Evolutionary conservation across 2,329 filamentous ascomycete genomes (phyloP).

Genomic region (Fusarium nelsonii): DNA sequence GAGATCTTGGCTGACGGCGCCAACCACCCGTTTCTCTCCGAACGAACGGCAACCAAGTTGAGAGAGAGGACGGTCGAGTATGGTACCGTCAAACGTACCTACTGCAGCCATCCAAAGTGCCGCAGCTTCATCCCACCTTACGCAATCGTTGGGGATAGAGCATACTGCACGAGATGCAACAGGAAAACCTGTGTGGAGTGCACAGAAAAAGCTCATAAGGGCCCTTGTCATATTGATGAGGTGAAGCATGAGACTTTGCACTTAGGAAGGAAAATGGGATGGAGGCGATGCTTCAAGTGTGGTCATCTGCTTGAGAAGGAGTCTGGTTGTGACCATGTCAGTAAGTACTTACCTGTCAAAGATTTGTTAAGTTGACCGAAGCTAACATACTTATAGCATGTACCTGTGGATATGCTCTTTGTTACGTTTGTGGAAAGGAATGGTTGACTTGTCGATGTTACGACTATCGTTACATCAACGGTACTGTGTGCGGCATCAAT

Average conservation of each 20-base stretch:
- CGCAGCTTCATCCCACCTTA: neutral
- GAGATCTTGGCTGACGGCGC: no score
- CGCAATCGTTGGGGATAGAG: no score
- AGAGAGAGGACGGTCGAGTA: neutral
- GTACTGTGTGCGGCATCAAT: no score
- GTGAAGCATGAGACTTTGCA: neutral
- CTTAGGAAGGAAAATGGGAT: neutral
- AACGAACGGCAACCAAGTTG: neutral
- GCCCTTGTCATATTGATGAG: neutral
- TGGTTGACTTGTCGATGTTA: slow-evolving; percentile 56
- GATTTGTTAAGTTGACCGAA: no score
- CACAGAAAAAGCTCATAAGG: neutral
- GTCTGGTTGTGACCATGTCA: neutral
- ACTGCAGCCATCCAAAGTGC: neutral
- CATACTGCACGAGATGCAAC: neutral
- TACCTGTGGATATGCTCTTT: slow-evolving; percentile 60
- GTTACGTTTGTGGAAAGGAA: slow-evolving; percentile 58
- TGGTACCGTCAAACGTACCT: neutral
- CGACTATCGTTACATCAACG: no score
- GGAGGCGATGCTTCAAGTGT: neutral
- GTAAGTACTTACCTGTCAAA: neutral
- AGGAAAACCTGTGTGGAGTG: neutral
- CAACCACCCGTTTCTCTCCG: neutral
- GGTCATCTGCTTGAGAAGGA: no score
- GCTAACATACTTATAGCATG: slow-evolving; percentile 54